These are phyloP conservation scores for Atkinsonella hypoxylon DNA, from an alignment of 2,329 filamentous ascomycete genomes.

Conservation along the genomic window DNA sequence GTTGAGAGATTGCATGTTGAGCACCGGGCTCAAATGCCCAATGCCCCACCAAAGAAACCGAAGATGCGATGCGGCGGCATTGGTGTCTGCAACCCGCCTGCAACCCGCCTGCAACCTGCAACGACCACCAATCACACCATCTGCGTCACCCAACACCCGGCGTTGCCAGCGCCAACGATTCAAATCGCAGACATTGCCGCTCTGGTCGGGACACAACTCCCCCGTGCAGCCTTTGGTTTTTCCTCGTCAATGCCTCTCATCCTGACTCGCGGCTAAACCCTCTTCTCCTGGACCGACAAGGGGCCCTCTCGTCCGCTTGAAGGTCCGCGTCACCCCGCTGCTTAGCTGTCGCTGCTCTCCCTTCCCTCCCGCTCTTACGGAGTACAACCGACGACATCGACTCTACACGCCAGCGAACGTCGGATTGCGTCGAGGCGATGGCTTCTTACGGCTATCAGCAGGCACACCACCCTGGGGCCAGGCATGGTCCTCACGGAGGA, in stretches of 20 bases:
- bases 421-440: conserved; percentile 14
- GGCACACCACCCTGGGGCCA: conserved; percentile 15
- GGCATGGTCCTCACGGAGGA: conserved; percentile 27
- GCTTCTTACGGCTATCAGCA: conserved; percentile 25
- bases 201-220: not conserved
- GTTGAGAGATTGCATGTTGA: too few species aligned
- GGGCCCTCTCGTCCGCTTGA: not conserved
- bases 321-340: conserved; percentile 1
- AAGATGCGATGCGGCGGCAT: not conserved
- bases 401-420: not conserved
- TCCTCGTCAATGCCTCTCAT: not conserved
- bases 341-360: not conserved
- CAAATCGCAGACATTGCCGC: not conserved
- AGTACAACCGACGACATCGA: not conserved
- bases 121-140: not conserved
- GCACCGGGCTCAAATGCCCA: too few species aligned
- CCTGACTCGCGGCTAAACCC: not conserved
- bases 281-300: not conserved
- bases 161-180: not conserved
- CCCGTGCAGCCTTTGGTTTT: not conserved
- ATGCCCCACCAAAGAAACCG: too few species aligned
- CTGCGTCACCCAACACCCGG: not conserved
- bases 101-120: not conserved
- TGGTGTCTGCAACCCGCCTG: not conserved
- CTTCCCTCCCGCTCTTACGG: not conserved